A percentile compares a stretch with the other conserved stretches of the same genome.
phyloP scores from a whole-genome alignment of 2,329 filamentous ascomycete genomes.

The Colletotrichum brevisporum region DNA sequence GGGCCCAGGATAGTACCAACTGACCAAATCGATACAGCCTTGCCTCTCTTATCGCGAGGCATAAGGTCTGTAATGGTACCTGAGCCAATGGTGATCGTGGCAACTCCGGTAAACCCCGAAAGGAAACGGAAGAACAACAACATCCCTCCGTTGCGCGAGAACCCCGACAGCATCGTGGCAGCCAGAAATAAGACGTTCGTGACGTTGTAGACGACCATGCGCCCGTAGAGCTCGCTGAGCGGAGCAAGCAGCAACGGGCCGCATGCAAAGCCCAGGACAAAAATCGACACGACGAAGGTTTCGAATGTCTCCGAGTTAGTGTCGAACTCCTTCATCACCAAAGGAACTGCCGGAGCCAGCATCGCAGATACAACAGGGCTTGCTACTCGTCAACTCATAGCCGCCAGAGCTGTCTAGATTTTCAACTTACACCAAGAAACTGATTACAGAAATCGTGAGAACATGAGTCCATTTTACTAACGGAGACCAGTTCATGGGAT shows the following conservation, averaged over 20 bases:
- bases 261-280: conserved; percentile 54
- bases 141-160: conserved; percentile 61
- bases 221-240: conserved; percentile 57
- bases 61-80: conserved; percentile 28
- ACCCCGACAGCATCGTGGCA: conserved; percentile 62
- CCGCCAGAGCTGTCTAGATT: conserved; percentile 60
- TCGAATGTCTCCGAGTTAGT: conserved; percentile 65
- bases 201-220: conserved; percentile 53
- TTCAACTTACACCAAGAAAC: conserved; percentile 48
- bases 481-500: conserved; percentile 66
- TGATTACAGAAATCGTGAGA: conserved; percentile 62
- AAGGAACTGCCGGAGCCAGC: conserved; percentile 76
- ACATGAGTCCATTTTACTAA: conserved; percentile 57
- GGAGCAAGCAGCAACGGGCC: conserved; percentile 60
- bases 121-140: conserved; percentile 73
- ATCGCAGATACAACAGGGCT: conserved; percentile 57
- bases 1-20: conserved; percentile 60
- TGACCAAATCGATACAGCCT: conserved; percentile 56
- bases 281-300: conserved; percentile 73
- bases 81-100: conserved; percentile 66
- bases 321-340: conserved; percentile 74
- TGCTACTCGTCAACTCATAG: conserved; percentile 52
- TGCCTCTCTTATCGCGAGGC: conserved; percentile 49
- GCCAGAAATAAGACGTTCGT: conserved; percentile 51
- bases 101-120: conserved; percentile 73